These are phyloP conservation scores for Discostella stelligera DNA, from an alignment of 352 stramenopile genomes.

Conservation along the genomic window DNA sequence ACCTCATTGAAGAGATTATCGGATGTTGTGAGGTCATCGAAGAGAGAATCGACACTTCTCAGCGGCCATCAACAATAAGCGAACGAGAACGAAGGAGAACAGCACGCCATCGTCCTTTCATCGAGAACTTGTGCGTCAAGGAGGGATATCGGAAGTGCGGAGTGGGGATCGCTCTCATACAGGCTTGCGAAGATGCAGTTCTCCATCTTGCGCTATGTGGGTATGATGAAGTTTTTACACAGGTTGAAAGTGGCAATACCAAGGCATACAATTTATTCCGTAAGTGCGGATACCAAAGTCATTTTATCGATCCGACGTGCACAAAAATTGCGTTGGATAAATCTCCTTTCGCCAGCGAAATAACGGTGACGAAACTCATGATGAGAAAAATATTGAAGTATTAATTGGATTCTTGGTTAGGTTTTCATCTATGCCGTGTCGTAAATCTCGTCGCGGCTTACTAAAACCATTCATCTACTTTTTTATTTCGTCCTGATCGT, in stretches of 20 bases:
- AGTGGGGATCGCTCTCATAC: constrained; percentile 27
- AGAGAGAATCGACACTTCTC: constrained; percentile 22
- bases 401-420: neutral
- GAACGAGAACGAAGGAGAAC: constrained; percentile 24
- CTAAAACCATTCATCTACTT: neutral
- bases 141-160: constrained; percentile 21
- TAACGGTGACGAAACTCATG: constrained; percentile 39
- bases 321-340: constrained; percentile 24
- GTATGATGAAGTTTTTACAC: constrained; percentile 37
- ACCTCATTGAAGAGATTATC: constrained; percentile 18
- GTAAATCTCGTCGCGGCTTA: too few species aligned
- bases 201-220: neutral
- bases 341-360: constrained; percentile 12
- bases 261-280: constrained; percentile 29
- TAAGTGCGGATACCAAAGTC: constrained; percentile 19
- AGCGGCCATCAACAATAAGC: neutral
- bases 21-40: constrained; percentile 47
- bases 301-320: constrained; percentile 29
- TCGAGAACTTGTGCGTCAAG: constrained; percentile 43
- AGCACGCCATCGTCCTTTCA: constrained; percentile 25
- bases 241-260: constrained; percentile 34
- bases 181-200: constrained; percentile 28
- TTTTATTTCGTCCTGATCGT: constrained; percentile 38
- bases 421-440: too few species aligned
- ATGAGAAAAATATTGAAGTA: constrained; percentile 30